Evolutionary conservation across 2,329 filamentous ascomycete genomes (phyloP).

Genomic region (Neocucurbitaria cava): DNA sequence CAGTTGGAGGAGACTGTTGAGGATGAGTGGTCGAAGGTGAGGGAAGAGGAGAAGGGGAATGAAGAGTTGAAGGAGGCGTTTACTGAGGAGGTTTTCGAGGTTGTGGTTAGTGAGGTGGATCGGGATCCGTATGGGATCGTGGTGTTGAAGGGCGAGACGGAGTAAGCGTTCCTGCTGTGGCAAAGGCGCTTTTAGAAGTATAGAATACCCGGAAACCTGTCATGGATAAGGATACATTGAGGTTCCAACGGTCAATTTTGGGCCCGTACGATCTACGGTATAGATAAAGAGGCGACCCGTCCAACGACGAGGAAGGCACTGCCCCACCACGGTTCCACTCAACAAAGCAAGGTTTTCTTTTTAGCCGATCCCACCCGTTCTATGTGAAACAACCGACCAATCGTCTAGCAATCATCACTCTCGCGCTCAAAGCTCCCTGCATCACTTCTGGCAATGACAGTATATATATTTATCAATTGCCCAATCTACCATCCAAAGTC

Average conservation of each 20-base stretch:
- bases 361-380: too few relatives aligned
- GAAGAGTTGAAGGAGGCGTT: slow-evolving; percentile 57
- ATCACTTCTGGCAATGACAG: too few relatives aligned
- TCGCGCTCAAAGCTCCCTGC: not conserved
- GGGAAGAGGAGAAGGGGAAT: slow-evolving; percentile 50
- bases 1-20: slow-evolving; percentile 68
- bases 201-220: not conserved
- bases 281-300: not conserved
- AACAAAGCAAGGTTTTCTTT: not conserved
- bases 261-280: not conserved
- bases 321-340: not conserved
- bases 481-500: slow-evolving; percentile 6
- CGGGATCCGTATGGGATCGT: slow-evolving; percentile 84
- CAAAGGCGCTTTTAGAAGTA: too few relatives aligned
- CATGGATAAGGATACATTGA: not conserved
- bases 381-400: not conserved
- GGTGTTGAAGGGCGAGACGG: slow-evolving; percentile 34
- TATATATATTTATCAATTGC: not conserved
- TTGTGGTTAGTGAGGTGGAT: slow-evolving; percentile 80
- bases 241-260: not conserved
- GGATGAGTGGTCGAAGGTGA: slow-evolving; percentile 60
- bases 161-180: too few relatives aligned
- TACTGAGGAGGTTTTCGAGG: slow-evolving; percentile 62
- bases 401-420: not conserved
- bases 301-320: not conserved